Conservation (phyloP, 2,329 filamentous ascomycete species). For the Nemania sp. region DNA sequence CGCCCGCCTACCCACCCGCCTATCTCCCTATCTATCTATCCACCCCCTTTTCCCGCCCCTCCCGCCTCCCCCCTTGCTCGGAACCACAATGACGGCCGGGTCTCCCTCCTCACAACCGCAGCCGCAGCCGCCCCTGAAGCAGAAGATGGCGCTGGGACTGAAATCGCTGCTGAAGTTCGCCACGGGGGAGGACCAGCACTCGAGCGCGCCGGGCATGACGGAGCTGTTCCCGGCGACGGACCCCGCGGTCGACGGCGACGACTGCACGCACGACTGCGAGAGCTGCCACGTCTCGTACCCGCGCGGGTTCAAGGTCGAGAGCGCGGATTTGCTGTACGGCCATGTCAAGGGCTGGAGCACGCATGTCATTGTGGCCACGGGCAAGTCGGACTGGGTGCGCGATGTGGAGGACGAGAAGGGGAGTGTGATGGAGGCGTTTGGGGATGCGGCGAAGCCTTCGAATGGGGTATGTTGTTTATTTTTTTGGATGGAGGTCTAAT, state of each 20-base stretch:
- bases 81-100: constrained; percentile 11
- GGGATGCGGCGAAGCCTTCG: constrained; percentile 65
- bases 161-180: constrained; percentile 56
- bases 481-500: background rate
- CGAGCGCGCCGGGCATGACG: constrained; percentile 47
- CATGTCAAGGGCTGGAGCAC: constrained; percentile 88
- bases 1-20: too few relatives aligned
- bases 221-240: constrained; percentile 80
- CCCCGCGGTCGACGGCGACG: constrained; percentile 84
- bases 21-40: background rate
- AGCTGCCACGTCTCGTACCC: constrained; percentile 85
- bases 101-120: constrained; percentile 20
- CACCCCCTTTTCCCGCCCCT: constrained; percentile 4
- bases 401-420: constrained; percentile 90
- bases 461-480: constrained; percentile 71
- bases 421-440: constrained; percentile 83
- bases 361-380: constrained; percentile 92
- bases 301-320: constrained; percentile 76
- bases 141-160: constrained; percentile 57
- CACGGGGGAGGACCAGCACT: constrained; percentile 42
- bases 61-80: too few relatives aligned
- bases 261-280: constrained; percentile 88
- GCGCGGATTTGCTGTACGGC: constrained; percentile 84
- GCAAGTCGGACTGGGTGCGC: constrained; percentile 93
- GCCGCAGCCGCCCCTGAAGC: constrained; percentile 43